Conservation (phyloP, 805 yeast species). For the Hanseniaspora clermontiae region DNA sequence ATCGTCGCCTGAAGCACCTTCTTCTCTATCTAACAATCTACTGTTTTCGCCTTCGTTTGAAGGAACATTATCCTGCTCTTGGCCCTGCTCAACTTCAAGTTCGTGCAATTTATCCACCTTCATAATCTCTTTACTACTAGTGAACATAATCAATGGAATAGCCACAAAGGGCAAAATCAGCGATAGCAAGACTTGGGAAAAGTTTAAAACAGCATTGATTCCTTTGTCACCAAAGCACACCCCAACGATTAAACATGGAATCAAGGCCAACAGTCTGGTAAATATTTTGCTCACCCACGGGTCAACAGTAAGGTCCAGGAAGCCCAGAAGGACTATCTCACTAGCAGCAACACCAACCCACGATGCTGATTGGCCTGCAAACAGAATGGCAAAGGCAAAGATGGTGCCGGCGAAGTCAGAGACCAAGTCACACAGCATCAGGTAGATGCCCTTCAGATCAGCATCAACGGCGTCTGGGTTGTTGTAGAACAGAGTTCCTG, state of each 20-base stretch:
- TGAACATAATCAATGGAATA: conserved; percentile 77
- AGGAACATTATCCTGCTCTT: neutral
- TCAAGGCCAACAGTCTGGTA: conserved; percentile 71
- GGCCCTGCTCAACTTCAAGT: conserved; percentile 8
- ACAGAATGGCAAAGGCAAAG: conserved; percentile 77
- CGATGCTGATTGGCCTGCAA: conserved; percentile 92
- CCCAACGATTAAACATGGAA: conserved; percentile 58
- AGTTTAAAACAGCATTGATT: conserved; percentile 57
- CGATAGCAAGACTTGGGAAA: conserved; percentile 71
- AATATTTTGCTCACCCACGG: conserved; percentile 72
- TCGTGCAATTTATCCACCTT: conserved; percentile 29
- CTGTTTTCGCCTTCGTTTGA: neutral
- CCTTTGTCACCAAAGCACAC: conserved; percentile 69
- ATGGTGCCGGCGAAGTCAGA: conserved; percentile 80
- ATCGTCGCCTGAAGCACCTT: too few species aligned
- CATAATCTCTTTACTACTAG: conserved; percentile 58
- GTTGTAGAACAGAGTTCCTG: conserved; percentile 70
- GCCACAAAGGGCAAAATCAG: conserved; percentile 73
- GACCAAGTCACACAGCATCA: conserved; percentile 52
- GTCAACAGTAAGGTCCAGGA: conserved; percentile 61
- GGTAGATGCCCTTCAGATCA: conserved; percentile 69
- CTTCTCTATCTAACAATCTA: neutral
- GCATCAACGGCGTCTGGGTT: conserved; percentile 61
- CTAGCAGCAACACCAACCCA: conserved; percentile 89
- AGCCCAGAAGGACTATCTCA: conserved; percentile 88